phyloP scores from a whole-genome alignment of 495 filamentous ascomycete genomes.

The Neurospora pannonica region DNA sequence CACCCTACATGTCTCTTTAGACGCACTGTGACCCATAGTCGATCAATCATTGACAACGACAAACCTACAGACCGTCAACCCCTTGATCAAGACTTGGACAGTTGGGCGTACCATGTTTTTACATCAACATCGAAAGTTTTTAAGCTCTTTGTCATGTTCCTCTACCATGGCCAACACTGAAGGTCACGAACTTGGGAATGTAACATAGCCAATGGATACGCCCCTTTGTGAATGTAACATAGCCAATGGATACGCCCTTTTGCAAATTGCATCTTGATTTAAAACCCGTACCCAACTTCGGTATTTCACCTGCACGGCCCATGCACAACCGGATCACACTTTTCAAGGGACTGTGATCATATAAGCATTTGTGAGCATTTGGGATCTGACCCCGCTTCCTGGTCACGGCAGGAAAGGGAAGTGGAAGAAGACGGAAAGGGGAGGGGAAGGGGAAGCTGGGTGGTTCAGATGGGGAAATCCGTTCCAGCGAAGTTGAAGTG shows the following conservation, averaged over 20 bases:
- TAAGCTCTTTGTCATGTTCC: neutral
- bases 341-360: neutral
- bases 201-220: neutral
- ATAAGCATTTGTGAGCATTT: neutral
- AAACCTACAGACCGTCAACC: too few relatives aligned
- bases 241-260: neutral
- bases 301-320: neutral
- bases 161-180: neutral
- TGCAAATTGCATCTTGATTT: neutral
- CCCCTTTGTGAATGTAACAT: neutral
- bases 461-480: neutral
- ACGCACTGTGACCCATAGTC: too few relatives aligned
- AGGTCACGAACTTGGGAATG: neutral
- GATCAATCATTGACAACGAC: too few relatives aligned
- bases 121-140: neutral
- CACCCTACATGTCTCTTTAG: too few relatives aligned
- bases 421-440: neutral
- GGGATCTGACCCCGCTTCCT: neutral
- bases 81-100: too few relatives aligned
- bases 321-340: neutral
- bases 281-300: neutral
- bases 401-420: neutral
- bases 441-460: too few relatives aligned
- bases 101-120: neutral
- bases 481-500: neutral